A percentile compares a stretch with the other conserved stretches of the same genome.
These are phyloP conservation scores for Yarrowia sp. DNA, from an alignment of 805 yeast genomes.

Conservation along the genomic window DNA sequence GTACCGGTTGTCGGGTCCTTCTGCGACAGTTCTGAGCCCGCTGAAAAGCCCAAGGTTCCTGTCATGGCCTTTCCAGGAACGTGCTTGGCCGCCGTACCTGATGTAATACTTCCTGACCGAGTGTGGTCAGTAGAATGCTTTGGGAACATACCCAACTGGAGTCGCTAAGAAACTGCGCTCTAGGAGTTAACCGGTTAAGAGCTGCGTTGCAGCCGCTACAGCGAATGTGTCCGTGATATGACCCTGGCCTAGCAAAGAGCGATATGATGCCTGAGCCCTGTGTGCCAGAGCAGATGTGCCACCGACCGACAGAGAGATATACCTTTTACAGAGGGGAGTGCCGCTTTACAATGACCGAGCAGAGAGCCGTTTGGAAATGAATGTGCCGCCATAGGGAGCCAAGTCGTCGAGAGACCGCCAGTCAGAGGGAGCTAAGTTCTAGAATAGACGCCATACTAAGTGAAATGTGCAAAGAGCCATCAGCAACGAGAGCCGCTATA, in stretches of 20 bases:
- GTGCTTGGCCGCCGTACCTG: conserved; percentile 4
- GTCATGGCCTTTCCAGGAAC: not conserved
- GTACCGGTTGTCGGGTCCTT: conserved; percentile 5
- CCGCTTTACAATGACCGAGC: conserved; percentile 5
- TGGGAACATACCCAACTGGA: conserved; percentile 9
- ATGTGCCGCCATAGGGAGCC: conserved; percentile 11
- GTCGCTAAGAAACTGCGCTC: conserved; percentile 7
- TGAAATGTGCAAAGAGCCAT: not conserved
- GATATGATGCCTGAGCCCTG: not conserved
- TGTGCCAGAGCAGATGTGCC: conserved; percentile 4
- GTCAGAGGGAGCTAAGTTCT: not conserved
- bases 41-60: not conserved
- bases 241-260: not conserved
- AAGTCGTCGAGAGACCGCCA: conserved; percentile 19
- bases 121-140: not conserved
- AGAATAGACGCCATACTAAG: not conserved
- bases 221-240: not conserved
- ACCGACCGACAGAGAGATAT: conserved; percentile 5
- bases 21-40: not conserved
- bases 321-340: conserved; percentile 2
- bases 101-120: not conserved
- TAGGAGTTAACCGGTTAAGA: conserved; percentile 10
- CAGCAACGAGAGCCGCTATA: conserved; percentile 17
- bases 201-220: conserved; percentile 6
- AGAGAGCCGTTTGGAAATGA: not conserved